Base-by-base conservation (phyloP, 345 rosid genomes). In the Raphanus raphanistrum region DNA sequence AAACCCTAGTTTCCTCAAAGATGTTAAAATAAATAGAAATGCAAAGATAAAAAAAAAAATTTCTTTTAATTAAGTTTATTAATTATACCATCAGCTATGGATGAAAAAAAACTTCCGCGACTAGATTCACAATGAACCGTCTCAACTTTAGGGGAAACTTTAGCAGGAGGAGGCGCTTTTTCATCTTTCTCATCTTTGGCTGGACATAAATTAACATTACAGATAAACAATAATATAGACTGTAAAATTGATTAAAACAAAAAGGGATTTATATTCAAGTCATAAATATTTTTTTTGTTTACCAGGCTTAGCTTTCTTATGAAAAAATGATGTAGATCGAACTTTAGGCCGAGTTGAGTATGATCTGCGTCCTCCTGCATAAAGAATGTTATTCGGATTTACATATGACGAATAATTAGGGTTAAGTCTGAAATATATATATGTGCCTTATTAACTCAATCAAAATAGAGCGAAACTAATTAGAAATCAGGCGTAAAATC, bases 61-160 rank as follows among this genome's bases (percentile, higher is more conserved):
- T 63, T 63, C 2, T 16, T 35, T 33, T 25, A 8, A 8, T 25
- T 9, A 26, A 33, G 12, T 29, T 68, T 68, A n/a, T 15, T 10
- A 15, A n/a, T 15, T 10, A 15, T 74, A 74, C 77, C 77, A 65
- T 65, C 57, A 65, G 29, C 12, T 3, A 74, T 26, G 29, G 41
- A 5, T 64, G 50, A 25, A 43, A 1, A 4, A 15, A 52, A 52
- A 52, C 58, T 52, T 52, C 7, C 38, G 25, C 11, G 2, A 16
- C 8, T 63, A 13, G 66, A 15, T 63, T 15, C 66, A n/a, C 4
- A 26, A 32, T 1, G 6, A 61, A 27, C 27, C 12, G 7, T 29
- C 13, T 17, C 68, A 62, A 17, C 62, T 63, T 65, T 74, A 21
- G 36, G 21, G 21, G 21, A 21, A 21, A 21, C 21, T 21, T 21